Evolutionary conservation across 768 basidiomycete species (phyloP).

Genomic region (Russula sp.): DNA sequence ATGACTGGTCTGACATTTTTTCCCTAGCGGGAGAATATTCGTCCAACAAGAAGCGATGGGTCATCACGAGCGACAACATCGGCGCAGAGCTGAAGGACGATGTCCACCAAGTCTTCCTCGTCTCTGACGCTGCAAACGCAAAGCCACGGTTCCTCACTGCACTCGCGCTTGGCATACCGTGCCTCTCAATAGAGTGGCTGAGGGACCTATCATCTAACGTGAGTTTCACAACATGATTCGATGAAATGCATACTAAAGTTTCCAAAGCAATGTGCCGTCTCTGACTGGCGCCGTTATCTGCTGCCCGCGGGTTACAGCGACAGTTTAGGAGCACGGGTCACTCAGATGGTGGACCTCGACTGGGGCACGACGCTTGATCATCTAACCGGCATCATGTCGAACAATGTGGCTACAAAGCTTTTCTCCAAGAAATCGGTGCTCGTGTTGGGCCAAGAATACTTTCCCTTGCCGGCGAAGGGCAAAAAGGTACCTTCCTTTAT

Average conservation of each 20-base stretch:
- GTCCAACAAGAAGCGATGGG: slow-evolving; percentile 50
- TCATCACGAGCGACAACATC: slow-evolving; percentile 48
- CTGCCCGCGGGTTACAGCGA: slow-evolving; percentile 51
- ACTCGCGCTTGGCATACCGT: slow-evolving; percentile 84
- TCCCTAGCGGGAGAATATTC: slow-evolving; percentile 52
- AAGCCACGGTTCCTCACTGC: slow-evolving; percentile 82
- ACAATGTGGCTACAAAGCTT: slow-evolving; percentile 54
- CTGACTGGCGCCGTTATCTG: slow-evolving; percentile 64
- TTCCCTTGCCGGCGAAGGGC: slow-evolving; percentile 45
- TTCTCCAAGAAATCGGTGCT: slow-evolving; percentile 56
- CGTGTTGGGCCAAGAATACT: slow-evolving; percentile 55
- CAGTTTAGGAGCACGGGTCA: slow-evolving; percentile 41
- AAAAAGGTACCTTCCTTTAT: slow-evolving; percentile 38
- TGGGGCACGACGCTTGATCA: slow-evolving; percentile 53
- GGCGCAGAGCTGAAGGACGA: slow-evolving; percentile 44
- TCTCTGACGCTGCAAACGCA: slow-evolving; percentile 61
- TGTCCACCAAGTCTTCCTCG: slow-evolving; percentile 57
- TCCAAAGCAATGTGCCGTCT: slow-evolving; percentile 12
- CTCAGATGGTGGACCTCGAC: slow-evolving; percentile 48
- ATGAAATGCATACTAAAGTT: slow-evolving; percentile 2
- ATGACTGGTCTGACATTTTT: slow-evolving; percentile 60
- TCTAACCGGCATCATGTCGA: slow-evolving; percentile 57
- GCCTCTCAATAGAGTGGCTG: slow-evolving; percentile 61
- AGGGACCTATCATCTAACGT: slow-evolving; percentile 39
- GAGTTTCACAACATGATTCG: slow-evolving; percentile 14